phyloP scores from a whole-genome alignment of 306 rosid species.

The Senna siamea region DNA sequence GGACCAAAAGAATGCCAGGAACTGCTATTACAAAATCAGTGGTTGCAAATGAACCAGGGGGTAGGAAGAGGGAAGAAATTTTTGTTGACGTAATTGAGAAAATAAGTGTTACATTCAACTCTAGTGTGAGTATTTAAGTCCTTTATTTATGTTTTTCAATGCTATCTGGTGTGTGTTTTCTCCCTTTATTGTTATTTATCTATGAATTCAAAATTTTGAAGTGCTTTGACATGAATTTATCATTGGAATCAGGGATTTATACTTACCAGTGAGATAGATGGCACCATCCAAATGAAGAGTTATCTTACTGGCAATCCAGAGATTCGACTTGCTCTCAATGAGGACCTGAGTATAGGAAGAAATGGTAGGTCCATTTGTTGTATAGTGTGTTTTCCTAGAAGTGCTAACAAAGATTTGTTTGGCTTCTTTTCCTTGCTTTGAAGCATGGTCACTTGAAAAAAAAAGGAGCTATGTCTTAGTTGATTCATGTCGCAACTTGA shows the following conservation, averaged over 20 bases:
- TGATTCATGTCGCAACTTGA: background rate
- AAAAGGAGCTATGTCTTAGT: background rate
- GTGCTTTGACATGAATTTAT: conserved; percentile 30
- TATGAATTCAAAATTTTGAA: conserved; percentile 25
- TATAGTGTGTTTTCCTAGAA: conserved; percentile 35
- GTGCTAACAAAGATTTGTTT: background rate
- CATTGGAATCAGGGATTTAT: conserved; percentile 75
- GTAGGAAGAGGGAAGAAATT: conserved; percentile 90
- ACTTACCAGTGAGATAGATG: conserved; percentile 96
- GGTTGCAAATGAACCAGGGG: conserved; percentile 89
- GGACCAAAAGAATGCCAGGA: conserved; percentile 87
- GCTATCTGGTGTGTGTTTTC: conserved; percentile 9
- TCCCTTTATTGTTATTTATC: background rate
- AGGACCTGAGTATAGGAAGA: conserved; percentile 82
- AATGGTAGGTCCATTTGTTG: conserved; percentile 62
- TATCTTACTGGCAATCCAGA: conserved; percentile 92
- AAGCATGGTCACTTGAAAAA: no score
- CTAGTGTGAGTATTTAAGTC: conserved; percentile 71
- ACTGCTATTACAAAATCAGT: conserved; percentile 90
- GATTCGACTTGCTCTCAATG: conserved; percentile 90
- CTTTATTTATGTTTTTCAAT: background rate
- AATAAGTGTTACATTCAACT: conserved; percentile 90
- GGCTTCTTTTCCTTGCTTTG: background rate
- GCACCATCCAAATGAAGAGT: conserved; percentile 98
- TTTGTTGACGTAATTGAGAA: conserved; percentile 95